Base-by-base conservation (phyloP, 441 rosid species). In the Jatropha podagrica region DNA sequence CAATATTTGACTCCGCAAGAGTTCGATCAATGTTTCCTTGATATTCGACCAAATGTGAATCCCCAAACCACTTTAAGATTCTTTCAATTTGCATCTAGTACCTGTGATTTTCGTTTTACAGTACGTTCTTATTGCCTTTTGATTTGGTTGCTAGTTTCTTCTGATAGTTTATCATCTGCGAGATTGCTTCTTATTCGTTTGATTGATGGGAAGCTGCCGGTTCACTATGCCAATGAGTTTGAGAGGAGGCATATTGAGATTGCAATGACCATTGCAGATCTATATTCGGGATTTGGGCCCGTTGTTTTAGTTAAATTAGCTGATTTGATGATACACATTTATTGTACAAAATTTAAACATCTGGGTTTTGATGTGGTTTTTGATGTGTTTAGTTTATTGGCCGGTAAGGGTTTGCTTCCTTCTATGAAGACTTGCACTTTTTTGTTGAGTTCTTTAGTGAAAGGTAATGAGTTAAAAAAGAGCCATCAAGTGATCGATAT, bases 251-350 rank as follows among this genome's bases (percentile, higher is more conserved):
- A 82, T 59, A 20, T 85, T 75, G 93, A 82, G 79, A 72, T 90
- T 76, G 90, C 90, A 4, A 74, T 60, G 60, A 72, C 83, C 52
- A 81, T 93, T 83, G 86, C 83, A 32, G 84, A 85, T 78, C 76
- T 89, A 75, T 71, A 83, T 78, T 71, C 62, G 51, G 70, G 76
- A 68, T 76, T 79, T 42, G 82, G 83, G 74, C 75, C 79, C 5
- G 79, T 73, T 18, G 54, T 60, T 14, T 81, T 79, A 58, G 86
- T 64, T 73, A 77, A 68, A 72, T 77, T 83, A 3, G 83, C 82
- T 65, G 98, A 93, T 84, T 79, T 88, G 76, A 71, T 91, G 49
- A 61, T 91, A 62, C 95, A 84, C 75, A 85, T 88, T 81, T 93
- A 80, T 75, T 78, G 90, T 74, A 85, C 94, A 7, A 88, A 93